These are phyloP conservation scores for Aspergillus sp. DNA, from an alignment of 2,329 filamentous ascomycete species.

Conservation along the genomic window DNA sequence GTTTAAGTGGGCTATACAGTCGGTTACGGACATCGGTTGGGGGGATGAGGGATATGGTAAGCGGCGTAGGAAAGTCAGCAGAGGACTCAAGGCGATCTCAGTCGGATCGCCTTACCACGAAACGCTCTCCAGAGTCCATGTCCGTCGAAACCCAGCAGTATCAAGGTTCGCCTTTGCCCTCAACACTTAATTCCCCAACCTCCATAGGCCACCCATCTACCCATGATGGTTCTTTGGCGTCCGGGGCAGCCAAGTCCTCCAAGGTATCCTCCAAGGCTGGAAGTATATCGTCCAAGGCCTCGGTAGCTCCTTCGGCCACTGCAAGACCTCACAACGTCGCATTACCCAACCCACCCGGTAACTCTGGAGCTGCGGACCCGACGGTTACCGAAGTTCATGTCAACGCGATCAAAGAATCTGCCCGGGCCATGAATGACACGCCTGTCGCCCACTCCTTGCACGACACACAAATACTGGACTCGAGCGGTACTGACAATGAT, in stretches of 20 bases:
- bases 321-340: slow-evolving; percentile 40
- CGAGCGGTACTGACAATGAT: slow-evolving; percentile 28
- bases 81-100: slow-evolving; percentile 30
- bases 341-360: slow-evolving; percentile 33
- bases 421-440: slow-evolving; percentile 30
- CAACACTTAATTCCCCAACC: slow-evolving; percentile 39
- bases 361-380: slow-evolving; percentile 41
- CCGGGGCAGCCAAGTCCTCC: slow-evolving; percentile 31
- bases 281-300: slow-evolving; percentile 45
- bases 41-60: slow-evolving; percentile 58
- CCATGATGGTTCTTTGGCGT: slow-evolving; percentile 27
- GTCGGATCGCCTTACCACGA: slow-evolving; percentile 27
- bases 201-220: slow-evolving; percentile 29
- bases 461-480: slow-evolving; percentile 30
- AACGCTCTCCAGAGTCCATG: slow-evolving; percentile 25
- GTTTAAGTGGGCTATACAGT: slow-evolving; percentile 84
- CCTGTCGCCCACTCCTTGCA: slow-evolving; percentile 33
- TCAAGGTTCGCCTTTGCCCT: slow-evolving; percentile 35
- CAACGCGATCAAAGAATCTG: slow-evolving; percentile 34
- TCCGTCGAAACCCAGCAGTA: slow-evolving; percentile 26
- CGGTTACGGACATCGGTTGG: slow-evolving; percentile 81
- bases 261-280: slow-evolving; percentile 43
- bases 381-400: slow-evolving; percentile 49
- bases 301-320: slow-evolving; percentile 36
- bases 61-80: slow-evolving; percentile 31